Evolutionary conservation across 2,329 filamentous ascomycete species (phyloP), one percentile per base, ranked within the genome.

Genomic region (Colletotrichum musicola): DNA sequence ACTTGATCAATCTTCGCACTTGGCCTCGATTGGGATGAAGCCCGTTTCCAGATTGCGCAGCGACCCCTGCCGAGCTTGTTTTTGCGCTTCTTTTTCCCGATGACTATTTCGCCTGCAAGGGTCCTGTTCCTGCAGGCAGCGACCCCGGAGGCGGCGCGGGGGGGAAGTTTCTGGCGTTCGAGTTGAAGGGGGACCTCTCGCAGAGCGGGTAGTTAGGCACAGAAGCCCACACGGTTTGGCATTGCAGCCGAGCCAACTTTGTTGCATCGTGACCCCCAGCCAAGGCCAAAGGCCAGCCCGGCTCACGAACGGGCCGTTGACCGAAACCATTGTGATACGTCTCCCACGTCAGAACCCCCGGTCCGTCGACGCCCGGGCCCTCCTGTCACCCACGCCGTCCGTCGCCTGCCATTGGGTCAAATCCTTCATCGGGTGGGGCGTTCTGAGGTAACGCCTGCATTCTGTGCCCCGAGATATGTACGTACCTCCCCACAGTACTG

Each of bases 311-410:
- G 64, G 70, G 63, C 68, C 70, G 70, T 56, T 50, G 40, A 42
- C 70, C 70, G 70, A 71, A 71, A 71, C 70, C 62, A 66, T 25
- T 66, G 44, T 71, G 70, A 71, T 63, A 71, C 70, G 64, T 64
- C 59, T 57, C 55, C 57, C 59, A 70, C 63, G 64, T 70, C 68
- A 68, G 63, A 68, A 62, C 50, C 55, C 69, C 69, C 65, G 49
- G 59, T 57, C 64, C 40, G 65, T 47, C 51, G 35, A 56, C 42
- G 61, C 69, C 53, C 42, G 22, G 65, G 13, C 57, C 30, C n/a
- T 64, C 53, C 67, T 63, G 57, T 70, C 64, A 64, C 50, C 55
- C 44, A 14, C 44, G 12, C 40, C 54, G 16, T n/a, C 9, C 2
- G 13, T 12, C 2, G 6, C 3, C 9, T 18, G 13, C 56, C 40